Conservation (phyloP, 768 basidiomycete genomes). For the Trichaptum fuscoviolaceum region DNA sequence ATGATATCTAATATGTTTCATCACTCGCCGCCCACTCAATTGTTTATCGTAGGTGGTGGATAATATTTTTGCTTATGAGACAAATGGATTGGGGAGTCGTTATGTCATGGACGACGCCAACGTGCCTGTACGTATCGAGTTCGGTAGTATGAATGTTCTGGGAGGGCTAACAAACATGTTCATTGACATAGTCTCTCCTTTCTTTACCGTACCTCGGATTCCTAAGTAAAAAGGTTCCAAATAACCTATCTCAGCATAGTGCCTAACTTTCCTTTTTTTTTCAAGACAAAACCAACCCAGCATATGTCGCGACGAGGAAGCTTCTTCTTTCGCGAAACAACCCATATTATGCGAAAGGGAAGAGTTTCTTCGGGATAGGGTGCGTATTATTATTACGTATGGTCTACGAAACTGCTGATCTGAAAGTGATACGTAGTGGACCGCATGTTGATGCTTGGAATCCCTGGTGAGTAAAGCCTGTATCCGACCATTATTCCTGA, state of each 20-base stretch:
- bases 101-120: conserved; percentile 87
- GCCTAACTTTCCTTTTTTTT: conserved; percentile 2
- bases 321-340: conserved; percentile 57
- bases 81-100: conserved; percentile 65
- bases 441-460: conserved; percentile 70
- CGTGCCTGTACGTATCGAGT: conserved; percentile 53
- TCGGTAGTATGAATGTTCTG: conserved; percentile 2
- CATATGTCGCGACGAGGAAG: conserved; percentile 61
- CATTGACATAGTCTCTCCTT: conserved; percentile 51
- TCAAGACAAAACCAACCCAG: conserved; percentile 43
- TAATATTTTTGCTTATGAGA: conserved; percentile 72
- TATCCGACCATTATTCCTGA: not conserved
- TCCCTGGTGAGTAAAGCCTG: conserved; percentile 45
- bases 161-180: not conserved
- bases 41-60: conserved; percentile 43
- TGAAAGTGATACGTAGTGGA: conserved; percentile 39
- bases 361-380: conserved; percentile 65
- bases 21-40: conserved; percentile 1
- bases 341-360: conserved; percentile 64
- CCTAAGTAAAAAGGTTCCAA: conserved; percentile 26
- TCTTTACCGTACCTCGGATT: conserved; percentile 79
- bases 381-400: conserved; percentile 26
- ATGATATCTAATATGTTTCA: not conserved
- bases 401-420: not conserved
- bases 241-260: not conserved